phyloP scores from a whole-genome alignment of 345 rosid species.

The Salix koriyanagi region DNA sequence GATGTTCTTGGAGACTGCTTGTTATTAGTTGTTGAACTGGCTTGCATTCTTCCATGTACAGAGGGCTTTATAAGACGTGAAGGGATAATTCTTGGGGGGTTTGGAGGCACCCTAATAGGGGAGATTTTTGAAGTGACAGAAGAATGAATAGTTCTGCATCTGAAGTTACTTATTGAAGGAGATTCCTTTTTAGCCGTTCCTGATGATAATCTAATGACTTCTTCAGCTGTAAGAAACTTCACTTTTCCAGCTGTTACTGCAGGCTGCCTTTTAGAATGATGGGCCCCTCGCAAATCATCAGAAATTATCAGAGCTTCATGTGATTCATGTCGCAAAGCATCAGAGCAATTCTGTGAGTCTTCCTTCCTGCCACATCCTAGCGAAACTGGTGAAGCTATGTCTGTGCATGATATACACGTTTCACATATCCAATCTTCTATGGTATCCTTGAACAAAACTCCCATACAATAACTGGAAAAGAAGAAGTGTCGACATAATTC shows the following conservation, averaged over 20 bases:
- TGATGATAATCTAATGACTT: constrained; percentile 36
- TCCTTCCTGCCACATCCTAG: constrained; percentile 9
- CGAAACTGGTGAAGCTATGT: constrained; percentile 13
- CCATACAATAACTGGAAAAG: constrained; percentile 49
- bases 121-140: constrained; percentile 1
- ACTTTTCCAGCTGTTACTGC: constrained; percentile 35
- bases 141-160: constrained; percentile 3
- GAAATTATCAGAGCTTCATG: background rate
- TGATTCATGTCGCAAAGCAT: background rate
- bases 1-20: constrained; percentile 2
- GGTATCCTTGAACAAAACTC: background rate
- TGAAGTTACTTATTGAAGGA: background rate
- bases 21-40: background rate
- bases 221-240: constrained; percentile 39
- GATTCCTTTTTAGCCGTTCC: constrained; percentile 10
- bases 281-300: constrained; percentile 20
- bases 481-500: background rate
- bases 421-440: constrained; percentile 43
- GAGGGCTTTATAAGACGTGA: constrained; percentile 14
- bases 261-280: constrained; percentile 27
- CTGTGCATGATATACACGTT: constrained; percentile 14
- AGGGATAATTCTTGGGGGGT: constrained; percentile 11
- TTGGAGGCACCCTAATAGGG: background rate
- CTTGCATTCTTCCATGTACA: constrained; percentile 2
- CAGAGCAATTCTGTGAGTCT: background rate